Evolutionary conservation across 805 yeast genomes (phyloP), one percentile per base, ranked within the genome.

Genomic region (Suhomyces vadensis): DNA sequence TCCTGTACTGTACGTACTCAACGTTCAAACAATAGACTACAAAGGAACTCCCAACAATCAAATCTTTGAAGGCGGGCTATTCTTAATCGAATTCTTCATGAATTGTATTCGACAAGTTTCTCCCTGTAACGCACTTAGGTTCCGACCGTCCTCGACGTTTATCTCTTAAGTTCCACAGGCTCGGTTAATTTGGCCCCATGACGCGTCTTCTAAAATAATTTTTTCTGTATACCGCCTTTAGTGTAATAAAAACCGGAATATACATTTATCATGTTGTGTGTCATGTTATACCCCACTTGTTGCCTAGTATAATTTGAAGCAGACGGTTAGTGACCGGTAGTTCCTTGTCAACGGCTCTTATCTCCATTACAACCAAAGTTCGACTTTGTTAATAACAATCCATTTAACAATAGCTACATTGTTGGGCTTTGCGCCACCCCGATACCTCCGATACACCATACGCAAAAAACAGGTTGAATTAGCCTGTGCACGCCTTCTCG

Each of bases 291-390:
- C 33, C 5, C 20, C 20, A 6, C 9, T 20, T 16, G 20, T 14
- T 14, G 33, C 9, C 9, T 14, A 29, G 20, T 14, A 29, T 29
- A 6, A 14, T 20, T 29, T 3, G 9, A 11, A 16, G 16, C 10
- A 29, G 33, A 13, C 33, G 33, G 33, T 29, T 29, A 29, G 33
- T 29, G 14, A 29, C 33, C 33, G 33, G 5, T n/a, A 14, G 33
- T 20, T 1, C 19, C 33, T 29, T 29, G 20, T 29, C 33, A 29
- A 13, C 19, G 11, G 19, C 16, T 29, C n/a, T 29, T 14, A 29
- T 23, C 33, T 7, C 14, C 33, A 8, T 6, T 29, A 14, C 31
- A 13, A 27, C 33, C n/a, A 14, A n/a, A n/a, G n/a, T 13, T 6
- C 20, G 33, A 4, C n/a, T 29, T 29, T 29, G 33, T 29, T 29